Evolutionary conservation across 352 stramenopile species (phyloP), one percentile per base, ranked within the genome.

Genomic region (Elongisporangium prolatum): DNA sequence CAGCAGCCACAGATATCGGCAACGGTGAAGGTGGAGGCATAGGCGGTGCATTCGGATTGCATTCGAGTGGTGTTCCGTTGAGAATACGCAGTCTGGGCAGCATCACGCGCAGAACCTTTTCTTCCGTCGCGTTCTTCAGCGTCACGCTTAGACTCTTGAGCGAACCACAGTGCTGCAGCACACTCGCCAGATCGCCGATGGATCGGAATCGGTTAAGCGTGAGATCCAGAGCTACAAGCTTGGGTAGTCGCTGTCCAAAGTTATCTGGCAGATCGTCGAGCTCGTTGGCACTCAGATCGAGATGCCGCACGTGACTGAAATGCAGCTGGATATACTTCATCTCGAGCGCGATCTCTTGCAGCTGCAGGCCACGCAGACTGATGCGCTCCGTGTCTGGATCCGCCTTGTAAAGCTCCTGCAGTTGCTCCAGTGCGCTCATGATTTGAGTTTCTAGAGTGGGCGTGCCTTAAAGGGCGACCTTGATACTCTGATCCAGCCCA

Each of bases 121-220:
- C 79, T 10, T 86, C 69, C 5, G 71, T 67, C 25, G 69, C 53
- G 25, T 59, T 80, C 21, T 59, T 71, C 10, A 91, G 62, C 13
- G 75, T 73, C 48, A 89, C 53, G 52, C 72, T 81, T 18, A 91
- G 67, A 37, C 75, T 88, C 44, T 87, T 87, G 21, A 91, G 59
- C 2, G 68, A 75, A n/a, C 60, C 48, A 50, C 81, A 88, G 3
- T 54, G 28, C 18, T 71, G 56, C n/a, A 89, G 54, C 14, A 72
- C 71, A 5, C 77, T 65, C 5, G 66, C 68, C 5, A 91, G 59
- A 4, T 72, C 69, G 2, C 66, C 61, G 2, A 88, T 65, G 7
- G 74, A 80, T 0, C 54, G 59, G 51, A 88, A 77, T 4, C 55
- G 61, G 16, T 91, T 91, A 47, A 68, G 63, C 7, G 69, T 74